These are phyloP conservation scores for Zygotorulaspora sp. DNA, from an alignment of 805 yeast species.

Conservation along the genomic window DNA sequence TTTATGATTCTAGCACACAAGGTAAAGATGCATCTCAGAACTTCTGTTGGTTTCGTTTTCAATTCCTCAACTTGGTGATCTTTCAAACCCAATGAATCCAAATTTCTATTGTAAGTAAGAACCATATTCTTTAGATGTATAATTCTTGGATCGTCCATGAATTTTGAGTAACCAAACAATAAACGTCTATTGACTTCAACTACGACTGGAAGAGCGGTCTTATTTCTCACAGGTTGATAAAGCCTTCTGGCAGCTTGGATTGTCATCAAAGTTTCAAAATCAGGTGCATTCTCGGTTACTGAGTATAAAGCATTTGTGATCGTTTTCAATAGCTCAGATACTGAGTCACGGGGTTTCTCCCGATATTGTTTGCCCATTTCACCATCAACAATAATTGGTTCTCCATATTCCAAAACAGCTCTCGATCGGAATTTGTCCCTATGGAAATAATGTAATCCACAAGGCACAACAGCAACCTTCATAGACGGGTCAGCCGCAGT, in stretches of 20 bases:
- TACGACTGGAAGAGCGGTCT: constrained; percentile 68
- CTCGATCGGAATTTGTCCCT: constrained; percentile 91
- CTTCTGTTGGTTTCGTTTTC: constrained; percentile 40
- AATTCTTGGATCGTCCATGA: constrained; percentile 67
- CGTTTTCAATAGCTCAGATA: constrained; percentile 62
- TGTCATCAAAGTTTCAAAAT: constrained; percentile 88
- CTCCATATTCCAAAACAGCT: constrained; percentile 89
- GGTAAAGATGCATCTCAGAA: constrained; percentile 44
- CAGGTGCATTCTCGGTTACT: constrained; percentile 92
- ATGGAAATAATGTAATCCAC: constrained; percentile 94
- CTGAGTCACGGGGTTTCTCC: constrained; percentile 67
- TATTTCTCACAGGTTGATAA: constrained; percentile 59
- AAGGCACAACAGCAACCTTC: constrained; percentile 82
- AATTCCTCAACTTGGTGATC: constrained; percentile 66
- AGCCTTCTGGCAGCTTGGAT: constrained; percentile 90
- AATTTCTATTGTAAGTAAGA: constrained; percentile 58
- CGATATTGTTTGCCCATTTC: constrained; percentile 61
- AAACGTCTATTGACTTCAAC: constrained; percentile 87
- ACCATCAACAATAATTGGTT: constrained; percentile 65
- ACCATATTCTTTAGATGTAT: constrained; percentile 59
- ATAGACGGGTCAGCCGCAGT: constrained; percentile 70
- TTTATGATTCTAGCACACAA: constrained; percentile 50
- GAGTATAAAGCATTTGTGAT: constrained; percentile 73
- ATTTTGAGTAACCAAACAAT: constrained; percentile 75
- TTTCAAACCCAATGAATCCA: constrained; percentile 58